A percentile compares a stretch with the other conserved stretches of the same genome.
These are phyloP conservation scores for Parachlorella kessleri DNA, from an alignment of 139 green algal species.

Conservation along the genomic window DNA sequence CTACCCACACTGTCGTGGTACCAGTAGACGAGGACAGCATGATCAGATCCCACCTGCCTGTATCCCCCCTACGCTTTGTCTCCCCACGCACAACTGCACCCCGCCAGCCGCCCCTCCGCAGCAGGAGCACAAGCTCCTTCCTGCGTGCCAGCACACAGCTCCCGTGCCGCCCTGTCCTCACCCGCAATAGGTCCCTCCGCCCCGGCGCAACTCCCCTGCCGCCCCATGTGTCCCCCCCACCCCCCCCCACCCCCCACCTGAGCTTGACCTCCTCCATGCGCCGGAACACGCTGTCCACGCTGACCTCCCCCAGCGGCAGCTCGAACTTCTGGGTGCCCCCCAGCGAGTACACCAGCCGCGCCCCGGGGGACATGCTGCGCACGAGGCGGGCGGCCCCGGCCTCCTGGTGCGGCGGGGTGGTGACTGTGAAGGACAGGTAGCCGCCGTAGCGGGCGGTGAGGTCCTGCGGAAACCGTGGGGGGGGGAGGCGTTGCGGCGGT, in stretches of 20 bases:
- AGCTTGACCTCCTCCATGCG: constrained; percentile 57
- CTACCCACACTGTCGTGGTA: too few species aligned
- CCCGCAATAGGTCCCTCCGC: too few species aligned
- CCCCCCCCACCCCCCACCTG: background rate
- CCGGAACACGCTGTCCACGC: constrained; percentile 64
- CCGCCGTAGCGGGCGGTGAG: constrained; percentile 76
- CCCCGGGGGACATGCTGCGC: constrained; percentile 38
- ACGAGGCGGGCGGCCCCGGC: constrained; percentile 44
- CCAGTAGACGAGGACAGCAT: too few species aligned
- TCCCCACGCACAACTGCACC: too few species aligned
- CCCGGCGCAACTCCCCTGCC: background rate
- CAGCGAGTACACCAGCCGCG: constrained; percentile 71
- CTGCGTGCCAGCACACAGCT: too few species aligned
- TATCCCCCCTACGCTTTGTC: too few species aligned
- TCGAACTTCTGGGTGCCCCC: constrained; percentile 68
- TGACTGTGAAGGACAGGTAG: constrained; percentile 82
- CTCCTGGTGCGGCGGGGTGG: constrained; percentile 62
- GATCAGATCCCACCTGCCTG: too few species aligned
- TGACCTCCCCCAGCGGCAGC: constrained; percentile 43
- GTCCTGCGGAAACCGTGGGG: constrained; percentile 41
- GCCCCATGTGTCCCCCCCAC: background rate
- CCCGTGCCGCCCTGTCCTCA: too few species aligned
- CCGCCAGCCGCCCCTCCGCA: too few species aligned
- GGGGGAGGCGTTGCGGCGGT: too few species aligned
- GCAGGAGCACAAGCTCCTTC: too few species aligned